Base-by-base conservation (phyloP, 2,329 filamentous ascomycete species). In the Monosporascus sp. region DNA sequence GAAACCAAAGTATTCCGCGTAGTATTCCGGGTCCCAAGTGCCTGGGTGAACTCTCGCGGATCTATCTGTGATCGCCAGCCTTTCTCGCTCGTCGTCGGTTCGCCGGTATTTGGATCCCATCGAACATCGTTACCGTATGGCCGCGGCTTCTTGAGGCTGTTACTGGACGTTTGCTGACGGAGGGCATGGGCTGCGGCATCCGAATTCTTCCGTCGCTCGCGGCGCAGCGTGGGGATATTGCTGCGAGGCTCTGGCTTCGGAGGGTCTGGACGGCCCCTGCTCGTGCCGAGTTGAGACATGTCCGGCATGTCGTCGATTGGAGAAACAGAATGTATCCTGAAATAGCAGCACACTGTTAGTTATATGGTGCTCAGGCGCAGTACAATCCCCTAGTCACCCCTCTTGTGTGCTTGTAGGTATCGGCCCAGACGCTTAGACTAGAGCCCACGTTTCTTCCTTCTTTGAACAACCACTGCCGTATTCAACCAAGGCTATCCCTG, bases 21-120 rank as follows among this genome's bases (percentile, higher is more conserved):
- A 41, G 53, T 55, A 51, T 52, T 52, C 56, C 63, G 52, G 65
- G 63, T 55, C 25, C 61, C 66, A 39, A 75, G 61, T 7, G 68
- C 70, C 15, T 72, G 70, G 3, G 67, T 72, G 57, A 72, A 79
- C 53, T 77, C 72, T 35, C 78, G 77, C 18, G 85, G 80, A 55
- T 77, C 80, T 25, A 81, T 77, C 55, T 82, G 81, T 39, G 77
- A 78, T 25, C 79, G 72, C 54, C 77, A 80, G 15, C 83, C 83
- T 48, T 72, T 76, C 20, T 76, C 69, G 51, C 73, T 79, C n/a
- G 74, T 77, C 5, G 81, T 85, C 39, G 83, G 81, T 62, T 88
- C 85, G 8, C 83, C 85, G 3, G 86, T 86, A 64, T 80, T 82
- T 48, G 80, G 79, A 69, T 89, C 84, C 85, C 85, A 88, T 58